These are phyloP conservation scores for Phylloporus sp. DNA, from an alignment of 768 basidiomycete genomes.

Conservation along the genomic window DNA sequence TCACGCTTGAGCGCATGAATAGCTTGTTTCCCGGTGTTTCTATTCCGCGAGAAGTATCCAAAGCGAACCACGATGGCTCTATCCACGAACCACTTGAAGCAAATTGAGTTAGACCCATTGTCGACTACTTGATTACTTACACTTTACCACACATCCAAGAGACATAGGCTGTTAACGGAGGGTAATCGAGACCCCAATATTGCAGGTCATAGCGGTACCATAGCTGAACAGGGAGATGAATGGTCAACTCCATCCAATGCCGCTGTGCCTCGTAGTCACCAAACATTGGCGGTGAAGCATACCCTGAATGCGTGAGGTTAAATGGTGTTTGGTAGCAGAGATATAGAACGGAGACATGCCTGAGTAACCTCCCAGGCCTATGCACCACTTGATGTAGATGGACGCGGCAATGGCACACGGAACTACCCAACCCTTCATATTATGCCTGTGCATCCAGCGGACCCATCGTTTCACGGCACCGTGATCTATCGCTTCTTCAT, in stretches of 20 bases:
- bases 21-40: slow-evolving; percentile 63
- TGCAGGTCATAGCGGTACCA: slow-evolving; percentile 90
- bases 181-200: slow-evolving; percentile 96
- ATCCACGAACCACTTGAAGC: slow-evolving; percentile 45
- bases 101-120: slow-evolving; percentile 3
- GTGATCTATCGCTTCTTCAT: slow-evolving; percentile 21
- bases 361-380: slow-evolving; percentile 78
- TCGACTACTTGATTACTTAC: slow-evolving; percentile 42
- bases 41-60: slow-evolving; percentile 66
- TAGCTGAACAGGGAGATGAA: slow-evolving; percentile 64
- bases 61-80: slow-evolving; percentile 63
- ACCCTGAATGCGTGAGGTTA: slow-evolving; percentile 39
- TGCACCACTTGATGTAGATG: slow-evolving; percentile 58
- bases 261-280: slow-evolving; percentile 94
- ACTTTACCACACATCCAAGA: slow-evolving; percentile 79
- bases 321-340: not conserved
- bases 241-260: slow-evolving; percentile 92
- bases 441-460: slow-evolving; percentile 75
- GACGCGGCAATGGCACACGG: slow-evolving; percentile 52
- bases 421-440: slow-evolving; percentile 56
- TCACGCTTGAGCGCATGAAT: slow-evolving; percentile 79
- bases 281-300: slow-evolving; percentile 73
- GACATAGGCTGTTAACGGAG: slow-evolving; percentile 86
- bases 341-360: slow-evolving; percentile 44
- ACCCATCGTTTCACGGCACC: slow-evolving; percentile 62